These are phyloP conservation scores for Irpex lacteus DNA, from an alignment of 1,284 basidiomycete species.

Conservation along the genomic window DNA sequence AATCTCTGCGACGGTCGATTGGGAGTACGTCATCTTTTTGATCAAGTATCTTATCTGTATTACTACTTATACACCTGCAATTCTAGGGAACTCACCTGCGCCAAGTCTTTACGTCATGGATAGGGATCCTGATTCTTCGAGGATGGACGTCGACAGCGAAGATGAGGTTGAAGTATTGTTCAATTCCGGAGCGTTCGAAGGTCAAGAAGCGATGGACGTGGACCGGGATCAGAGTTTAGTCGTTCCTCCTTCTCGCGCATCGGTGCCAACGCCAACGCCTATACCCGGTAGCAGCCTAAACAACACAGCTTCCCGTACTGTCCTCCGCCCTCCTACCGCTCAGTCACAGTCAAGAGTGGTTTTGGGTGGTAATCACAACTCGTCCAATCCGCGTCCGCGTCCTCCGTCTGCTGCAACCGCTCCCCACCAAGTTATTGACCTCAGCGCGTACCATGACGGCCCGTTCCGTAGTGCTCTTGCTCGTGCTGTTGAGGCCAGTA, in stretches of 20 bases:
- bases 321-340: not conserved
- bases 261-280: too few relatives aligned
- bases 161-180: conserved; percentile 6
- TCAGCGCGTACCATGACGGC: conserved; percentile 12
- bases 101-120: not conserved
- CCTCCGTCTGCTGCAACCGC: not conserved
- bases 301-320: not conserved
- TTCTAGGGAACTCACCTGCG: not conserved
- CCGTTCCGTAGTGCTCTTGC: conserved; percentile 14
- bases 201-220: conserved; percentile 1
- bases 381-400: too few relatives aligned
- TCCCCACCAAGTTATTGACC: conserved; percentile 4
- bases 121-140: not conserved
- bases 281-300: not conserved
- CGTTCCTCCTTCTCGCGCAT: too few relatives aligned
- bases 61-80: not conserved
- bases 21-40: not conserved
- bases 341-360: not conserved
- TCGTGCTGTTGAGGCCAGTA: conserved; percentile 4
- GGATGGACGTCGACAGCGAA: conserved; percentile 9
- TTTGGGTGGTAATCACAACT: not conserved
- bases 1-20: not conserved
- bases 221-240: too few relatives aligned
- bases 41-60: not conserved
- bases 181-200: not conserved